These are phyloP conservation scores for Camelina hispida DNA, from an alignment of 345 rosid genomes.

Conservation along the genomic window DNA sequence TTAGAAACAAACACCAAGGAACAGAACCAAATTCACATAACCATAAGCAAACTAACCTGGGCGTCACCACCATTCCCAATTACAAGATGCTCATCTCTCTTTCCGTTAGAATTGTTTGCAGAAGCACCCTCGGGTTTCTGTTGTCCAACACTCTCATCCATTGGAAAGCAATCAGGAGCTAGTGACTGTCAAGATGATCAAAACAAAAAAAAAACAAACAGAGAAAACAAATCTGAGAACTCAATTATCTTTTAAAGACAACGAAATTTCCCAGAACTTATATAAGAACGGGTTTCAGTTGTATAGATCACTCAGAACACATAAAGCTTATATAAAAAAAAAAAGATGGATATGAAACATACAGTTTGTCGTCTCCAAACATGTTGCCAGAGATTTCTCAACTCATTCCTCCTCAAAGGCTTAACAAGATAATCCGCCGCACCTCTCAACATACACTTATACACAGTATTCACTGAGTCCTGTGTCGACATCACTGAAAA, in stretches of 20 bases:
- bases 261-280: slow-evolving; percentile 42
- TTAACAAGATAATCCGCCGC: slow-evolving; percentile 95
- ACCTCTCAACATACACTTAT: slow-evolving; percentile 93
- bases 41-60: slow-evolving; percentile 59
- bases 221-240: slow-evolving; percentile 34
- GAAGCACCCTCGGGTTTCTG: slow-evolving; percentile 72
- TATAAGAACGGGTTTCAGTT: slow-evolving; percentile 21
- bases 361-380: slow-evolving; percentile 95
- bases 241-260: slow-evolving; percentile 34
- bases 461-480: slow-evolving; percentile 83
- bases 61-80: slow-evolving; percentile 68
- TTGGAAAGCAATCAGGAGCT: slow-evolving; percentile 53
- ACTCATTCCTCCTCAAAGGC: slow-evolving; percentile 91
- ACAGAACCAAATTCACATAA: slow-evolving; percentile 10
- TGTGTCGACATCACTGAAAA: slow-evolving; percentile 97
- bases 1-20: slow-evolving; percentile 18
- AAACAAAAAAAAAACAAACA: slow-evolving; percentile 12
- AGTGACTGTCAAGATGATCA: slow-evolving; percentile 50
- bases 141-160: slow-evolving; percentile 73
- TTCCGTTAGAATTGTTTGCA: slow-evolving; percentile 65
- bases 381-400: slow-evolving; percentile 97
- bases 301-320: background rate
- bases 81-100: slow-evolving; percentile 52
- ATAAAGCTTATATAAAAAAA: background rate
- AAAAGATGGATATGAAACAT: slow-evolving; percentile 41